A percentile compares a stretch with the other conserved stretches of the same genome.
Conservation (phyloP, 1,284 basidiomycete genomes). For the Erythrobasidium hasegawianum region DNA sequence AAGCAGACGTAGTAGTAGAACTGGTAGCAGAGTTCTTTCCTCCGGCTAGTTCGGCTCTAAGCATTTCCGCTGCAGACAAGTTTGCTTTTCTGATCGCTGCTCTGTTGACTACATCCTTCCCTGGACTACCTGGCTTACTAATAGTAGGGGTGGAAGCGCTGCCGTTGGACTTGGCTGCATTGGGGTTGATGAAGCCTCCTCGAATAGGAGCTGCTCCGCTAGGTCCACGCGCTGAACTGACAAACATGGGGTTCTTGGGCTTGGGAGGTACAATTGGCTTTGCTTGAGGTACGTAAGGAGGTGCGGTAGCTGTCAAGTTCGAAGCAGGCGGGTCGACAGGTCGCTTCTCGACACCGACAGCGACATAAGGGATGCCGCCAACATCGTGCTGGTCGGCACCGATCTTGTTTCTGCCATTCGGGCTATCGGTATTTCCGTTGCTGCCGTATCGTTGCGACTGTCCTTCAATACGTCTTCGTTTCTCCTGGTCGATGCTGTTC, state of each 20-base stretch:
- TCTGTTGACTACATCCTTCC: slow-evolving; percentile 77
- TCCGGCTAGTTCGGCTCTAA: slow-evolving; percentile 83
- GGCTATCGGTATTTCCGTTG: slow-evolving; percentile 32
- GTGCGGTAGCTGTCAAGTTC: slow-evolving; percentile 20
- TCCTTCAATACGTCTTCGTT: slow-evolving; percentile 77
- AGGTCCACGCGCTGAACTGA: slow-evolving; percentile 14
- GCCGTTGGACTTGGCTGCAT: slow-evolving; percentile 26
- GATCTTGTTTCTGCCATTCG: background rate
- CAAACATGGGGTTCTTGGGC: slow-evolving; percentile 32
- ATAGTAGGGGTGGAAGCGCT: slow-evolving; percentile 17
- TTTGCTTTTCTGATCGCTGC: slow-evolving; percentile 90
- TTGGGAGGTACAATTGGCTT: slow-evolving; percentile 25
- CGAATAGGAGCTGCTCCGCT: slow-evolving; percentile 26
- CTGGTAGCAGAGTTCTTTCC: slow-evolving; percentile 48
- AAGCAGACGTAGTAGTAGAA: slow-evolving; percentile 32
- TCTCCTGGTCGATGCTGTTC: slow-evolving; percentile 67
- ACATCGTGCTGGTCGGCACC: slow-evolving; percentile 22
- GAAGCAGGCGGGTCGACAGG: slow-evolving; percentile 9
- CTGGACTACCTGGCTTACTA: slow-evolving; percentile 71
- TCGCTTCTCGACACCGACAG: slow-evolving; percentile 8
- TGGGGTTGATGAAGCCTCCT: slow-evolving; percentile 17
- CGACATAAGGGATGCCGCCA: slow-evolving; percentile 6
- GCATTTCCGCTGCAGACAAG: slow-evolving; percentile 85
- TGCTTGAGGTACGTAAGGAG: slow-evolving; percentile 1
- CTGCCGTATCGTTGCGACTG: slow-evolving; percentile 48